Evolutionary conservation across 345 rosid genomes (phyloP).

Genomic region (Limnanthes douglasii): DNA sequence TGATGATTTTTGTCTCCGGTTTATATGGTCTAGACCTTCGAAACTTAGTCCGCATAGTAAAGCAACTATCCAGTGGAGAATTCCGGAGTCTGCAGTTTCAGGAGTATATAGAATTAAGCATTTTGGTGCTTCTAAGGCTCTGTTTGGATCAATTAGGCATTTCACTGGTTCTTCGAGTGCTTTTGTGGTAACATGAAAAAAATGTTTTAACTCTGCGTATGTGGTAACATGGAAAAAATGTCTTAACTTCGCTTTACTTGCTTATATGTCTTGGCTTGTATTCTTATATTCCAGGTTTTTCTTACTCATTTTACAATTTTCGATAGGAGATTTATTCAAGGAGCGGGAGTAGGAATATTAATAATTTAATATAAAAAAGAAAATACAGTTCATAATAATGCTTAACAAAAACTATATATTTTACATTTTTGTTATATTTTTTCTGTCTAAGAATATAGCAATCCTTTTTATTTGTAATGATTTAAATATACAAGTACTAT

Average conservation of each 20-base stretch:
- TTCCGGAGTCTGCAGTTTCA: constrained; percentile 45
- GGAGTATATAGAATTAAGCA: constrained; percentile 81
- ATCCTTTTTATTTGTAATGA: no score
- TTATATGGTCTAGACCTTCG: constrained; percentile 77
- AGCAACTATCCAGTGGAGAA: constrained; percentile 78
- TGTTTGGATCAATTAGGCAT: constrained; percentile 47
- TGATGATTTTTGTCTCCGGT: constrained; percentile 81
- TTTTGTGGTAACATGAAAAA: constrained; percentile 41
- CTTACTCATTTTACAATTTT: no score
- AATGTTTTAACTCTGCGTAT: background rate
- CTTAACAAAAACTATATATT: no score
- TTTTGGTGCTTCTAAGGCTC: constrained; percentile 82
- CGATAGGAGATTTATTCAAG: no score
- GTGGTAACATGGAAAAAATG: background rate
- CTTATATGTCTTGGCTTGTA: no score
- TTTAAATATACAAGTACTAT: no score
- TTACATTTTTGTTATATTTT: no score
- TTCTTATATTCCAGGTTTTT: no score
- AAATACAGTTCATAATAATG: no score
- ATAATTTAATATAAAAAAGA: no score
- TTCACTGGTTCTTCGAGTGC: constrained; percentile 86
- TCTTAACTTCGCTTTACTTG: background rate
- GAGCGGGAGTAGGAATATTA: no score
- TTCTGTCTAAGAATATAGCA: no score
- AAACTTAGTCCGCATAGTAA: constrained; percentile 52